A percentile compares a stretch with the other conserved stretches of the same genome.
phyloP scores from a whole-genome alignment of 768 basidiomycete genomes.

The Boletus eberwhitei region DNA sequence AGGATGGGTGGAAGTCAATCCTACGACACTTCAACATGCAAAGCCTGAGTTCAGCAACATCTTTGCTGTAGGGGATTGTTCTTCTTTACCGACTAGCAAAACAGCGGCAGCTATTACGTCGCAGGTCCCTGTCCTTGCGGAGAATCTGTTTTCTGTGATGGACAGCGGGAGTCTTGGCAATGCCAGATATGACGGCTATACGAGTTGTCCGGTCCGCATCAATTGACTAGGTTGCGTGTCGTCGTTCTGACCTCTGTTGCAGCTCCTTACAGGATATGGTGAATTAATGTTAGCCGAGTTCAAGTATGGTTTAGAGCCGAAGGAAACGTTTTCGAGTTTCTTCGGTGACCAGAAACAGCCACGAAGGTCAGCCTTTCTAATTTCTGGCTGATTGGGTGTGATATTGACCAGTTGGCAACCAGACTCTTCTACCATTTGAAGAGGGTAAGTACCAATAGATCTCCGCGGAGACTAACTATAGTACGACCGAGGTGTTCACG shows the following conservation, averaged over 20 bases:
- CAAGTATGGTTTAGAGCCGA: conserved; percentile 85
- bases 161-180: conserved; percentile 65
- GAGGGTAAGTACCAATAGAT: conserved; percentile 44
- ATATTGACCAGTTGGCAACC: conserved; percentile 7
- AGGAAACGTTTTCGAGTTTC: conserved; percentile 74
- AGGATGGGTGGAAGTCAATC: conserved; percentile 90
- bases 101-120: conserved; percentile 92
- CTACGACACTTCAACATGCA: conserved; percentile 74
- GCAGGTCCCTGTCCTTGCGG: conserved; percentile 86
- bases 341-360: conserved; percentile 76
- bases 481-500: background rate
- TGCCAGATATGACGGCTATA: conserved; percentile 85
- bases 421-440: conserved; percentile 87
- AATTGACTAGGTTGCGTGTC: background rate
- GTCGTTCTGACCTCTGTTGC: background rate
- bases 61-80: conserved; percentile 90
- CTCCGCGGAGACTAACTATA: background rate
- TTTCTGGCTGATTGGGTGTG: background rate
- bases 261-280: conserved; percentile 81
- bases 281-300: conserved; percentile 89
- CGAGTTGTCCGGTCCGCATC: conserved; percentile 74
- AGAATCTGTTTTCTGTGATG: conserved; percentile 79
- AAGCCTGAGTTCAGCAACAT: conserved; percentile 81
- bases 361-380: conserved; percentile 46
- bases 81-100: conserved; percentile 91